Evolutionary conservation across 768 basidiomycete genomes (phyloP), one percentile per base, ranked within the genome.

Genomic region (Sarcodon sp.): DNA sequence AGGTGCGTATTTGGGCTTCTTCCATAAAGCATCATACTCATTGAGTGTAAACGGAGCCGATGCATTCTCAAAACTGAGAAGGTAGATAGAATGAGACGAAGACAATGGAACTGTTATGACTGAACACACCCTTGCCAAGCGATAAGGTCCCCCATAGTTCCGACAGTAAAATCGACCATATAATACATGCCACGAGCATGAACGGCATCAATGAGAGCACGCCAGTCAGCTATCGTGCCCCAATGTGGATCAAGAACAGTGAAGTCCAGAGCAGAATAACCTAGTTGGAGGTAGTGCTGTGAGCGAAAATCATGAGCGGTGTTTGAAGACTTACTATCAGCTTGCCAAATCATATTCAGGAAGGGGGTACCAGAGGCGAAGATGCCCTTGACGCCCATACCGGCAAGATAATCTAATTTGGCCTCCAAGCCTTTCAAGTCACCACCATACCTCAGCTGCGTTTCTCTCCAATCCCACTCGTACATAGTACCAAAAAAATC

Each of bases 301-400:
- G 48, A 49, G 53, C 6, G 21, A 27, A 46, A 31, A 35, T 36
- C 39, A 36, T 31, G 9, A 33, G 34, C 15, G 34, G 27, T 13
- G 15, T 31, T n/a, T 6, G 38, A 45, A 38, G 27, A 76, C 89
- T 60, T 47, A 92, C 91, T 90, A 75, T 94, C 91, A 3, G 89
- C 85, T 60, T 92, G 84, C 91, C 91, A 94, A n/a, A 89, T 65
- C 91, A 92, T 92, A 73, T 94, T 94, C 52, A 96, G 52, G 64
- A 90, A 96, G 46, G 83, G 79, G 1, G 92, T 96, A 46, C 92
- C 92, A 18, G 92, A 89, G 61, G 94, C 85, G 67, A 89, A 96
- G 56, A 96, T 79, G 46, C 80, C 73, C 55, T 70, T 70, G 51
- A 90, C 66, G 53, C 92, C 92, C 87, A 93, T 92, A 53, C 87